A percentile compares a stretch with the other conserved stretches of the same genome.
Evolutionary conservation across 2,329 filamentous ascomycete species (phyloP).

Genomic region (Blastomyces emzantsi): DNA sequence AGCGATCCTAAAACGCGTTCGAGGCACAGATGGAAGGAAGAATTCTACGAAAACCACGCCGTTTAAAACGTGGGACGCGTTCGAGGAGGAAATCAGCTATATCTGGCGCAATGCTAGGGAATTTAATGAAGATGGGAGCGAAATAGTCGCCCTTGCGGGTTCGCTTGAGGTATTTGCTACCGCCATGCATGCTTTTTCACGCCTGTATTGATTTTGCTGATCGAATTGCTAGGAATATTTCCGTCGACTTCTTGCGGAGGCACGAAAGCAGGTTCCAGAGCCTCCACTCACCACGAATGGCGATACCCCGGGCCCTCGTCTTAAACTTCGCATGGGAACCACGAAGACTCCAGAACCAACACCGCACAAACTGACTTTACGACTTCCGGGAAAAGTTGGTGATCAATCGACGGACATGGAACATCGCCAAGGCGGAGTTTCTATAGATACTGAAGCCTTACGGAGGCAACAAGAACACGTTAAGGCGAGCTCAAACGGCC

Average conservation of each 20-base stretch:
- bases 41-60: conserved; percentile 53
- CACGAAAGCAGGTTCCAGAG: conserved; percentile 62
- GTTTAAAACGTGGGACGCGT: conserved; percentile 72
- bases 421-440: conserved; percentile 37
- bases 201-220: conserved; percentile 3
- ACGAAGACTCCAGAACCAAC: conserved; percentile 32
- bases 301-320: conserved; percentile 53
- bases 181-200: conserved; percentile 6
- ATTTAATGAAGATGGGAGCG: conserved; percentile 88
- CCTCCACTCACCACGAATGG: conserved; percentile 36
- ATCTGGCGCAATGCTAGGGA: conserved; percentile 83
- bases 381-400: conserved; percentile 53
- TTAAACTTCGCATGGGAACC: conserved; percentile 64
- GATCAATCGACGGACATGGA: conserved; percentile 36
- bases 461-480: conserved; percentile 45
- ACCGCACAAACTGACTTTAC: conserved; percentile 61
- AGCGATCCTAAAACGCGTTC: conserved; percentile 66
- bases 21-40: conserved; percentile 60
- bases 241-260: conserved; percentile 57
- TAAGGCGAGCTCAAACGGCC: conserved; percentile 37
- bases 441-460: conserved; percentile 47
- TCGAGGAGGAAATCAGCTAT: conserved; percentile 68
- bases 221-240: conserved; percentile 52
- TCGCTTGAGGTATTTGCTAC: conserved; percentile 60
- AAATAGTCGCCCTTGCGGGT: conserved; percentile 66